A percentile compares a stretch with the other conserved stretches of the same genome.
Conservation (phyloP, 176 grass and related monocot genomes). For the Aechmea fasciata region DNA sequence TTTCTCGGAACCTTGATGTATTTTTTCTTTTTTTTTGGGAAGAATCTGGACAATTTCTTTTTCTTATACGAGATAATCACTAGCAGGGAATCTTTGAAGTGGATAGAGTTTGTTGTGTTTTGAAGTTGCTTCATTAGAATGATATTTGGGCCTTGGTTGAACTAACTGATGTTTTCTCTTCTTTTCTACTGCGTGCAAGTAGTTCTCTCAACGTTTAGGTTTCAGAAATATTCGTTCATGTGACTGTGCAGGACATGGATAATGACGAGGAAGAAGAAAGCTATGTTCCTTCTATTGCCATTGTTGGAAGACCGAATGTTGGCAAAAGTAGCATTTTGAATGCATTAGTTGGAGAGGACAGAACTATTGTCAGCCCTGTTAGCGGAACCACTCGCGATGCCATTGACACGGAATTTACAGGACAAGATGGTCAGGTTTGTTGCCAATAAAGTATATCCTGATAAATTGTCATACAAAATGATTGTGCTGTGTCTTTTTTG, state of each 20-base stretch:
- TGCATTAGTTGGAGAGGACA: constrained; percentile 86
- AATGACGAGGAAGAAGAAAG: constrained; percentile 55
- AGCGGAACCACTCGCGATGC: constrained; percentile 97
- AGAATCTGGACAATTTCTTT: neutral
- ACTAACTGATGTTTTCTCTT: neutral
- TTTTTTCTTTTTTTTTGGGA: neutral
- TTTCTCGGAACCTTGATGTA: neutral
- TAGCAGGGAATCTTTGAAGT: neutral
- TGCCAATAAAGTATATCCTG: neutral
- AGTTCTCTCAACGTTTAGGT: neutral
- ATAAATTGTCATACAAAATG: neutral
- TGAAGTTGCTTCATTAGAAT: neutral
- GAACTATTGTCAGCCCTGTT: constrained; percentile 96
- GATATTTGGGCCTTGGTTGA: neutral
- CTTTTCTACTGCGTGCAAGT: neutral
- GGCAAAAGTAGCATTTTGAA: constrained; percentile 98
- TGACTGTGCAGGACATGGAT: constrained; percentile 28
- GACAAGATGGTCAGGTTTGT: constrained; percentile 72
- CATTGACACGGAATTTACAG: constrained; percentile 84
- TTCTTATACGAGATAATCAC: neutral
- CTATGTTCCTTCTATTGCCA: constrained; percentile 72
- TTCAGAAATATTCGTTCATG: neutral
- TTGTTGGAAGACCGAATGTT: constrained; percentile 98
- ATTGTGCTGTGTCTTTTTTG: neutral
- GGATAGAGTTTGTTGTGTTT: neutral